Percentiles rank a stretch among this genome's conserved stretches.
These are phyloP conservation scores for Yarrowia keelungensis DNA, from an alignment of 805 yeast species.

Conservation along the genomic window DNA sequence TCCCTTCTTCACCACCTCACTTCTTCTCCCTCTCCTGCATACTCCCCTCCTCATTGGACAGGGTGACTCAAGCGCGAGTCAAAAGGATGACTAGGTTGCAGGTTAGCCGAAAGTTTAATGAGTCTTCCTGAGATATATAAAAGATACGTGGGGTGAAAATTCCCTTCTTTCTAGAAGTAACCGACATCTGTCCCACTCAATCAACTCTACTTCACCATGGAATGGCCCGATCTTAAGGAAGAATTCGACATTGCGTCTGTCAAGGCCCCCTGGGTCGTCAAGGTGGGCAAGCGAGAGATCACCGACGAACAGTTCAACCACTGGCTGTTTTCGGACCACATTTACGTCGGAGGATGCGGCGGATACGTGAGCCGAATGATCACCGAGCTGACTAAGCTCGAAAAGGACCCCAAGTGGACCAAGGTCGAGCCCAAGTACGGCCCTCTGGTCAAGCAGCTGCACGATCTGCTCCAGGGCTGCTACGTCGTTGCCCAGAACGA, in stretches of 20 bases:
- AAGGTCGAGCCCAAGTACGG: constrained; percentile 23
- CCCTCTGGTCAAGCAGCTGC: constrained; percentile 9
- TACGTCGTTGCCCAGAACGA: constrained; percentile 29
- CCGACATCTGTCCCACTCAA: too few relatives aligned
- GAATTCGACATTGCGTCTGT: constrained; percentile 28
- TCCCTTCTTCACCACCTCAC: neutral
- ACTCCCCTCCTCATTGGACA: constrained; percentile 22
- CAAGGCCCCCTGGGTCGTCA: constrained; percentile 34
- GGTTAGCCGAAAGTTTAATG: constrained; percentile 28
- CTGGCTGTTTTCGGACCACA: constrained; percentile 34
- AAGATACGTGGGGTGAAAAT: too few relatives aligned
- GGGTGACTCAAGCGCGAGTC: constrained; percentile 30
- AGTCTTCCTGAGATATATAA: constrained; percentile 11
- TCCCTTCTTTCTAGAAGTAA: too few relatives aligned
- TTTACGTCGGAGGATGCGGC: constrained; percentile 30
- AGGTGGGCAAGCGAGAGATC: constrained; percentile 24
- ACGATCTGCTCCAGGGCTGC: neutral
- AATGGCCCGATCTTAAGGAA: constrained; percentile 28
- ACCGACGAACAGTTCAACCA: constrained; percentile 29
- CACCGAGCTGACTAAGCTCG: constrained; percentile 11
- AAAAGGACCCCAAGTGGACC: constrained; percentile 17
- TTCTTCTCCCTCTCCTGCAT: neutral
- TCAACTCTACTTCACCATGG: constrained; percentile 5
- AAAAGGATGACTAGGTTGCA: constrained; percentile 27
- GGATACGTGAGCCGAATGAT: constrained; percentile 16